Evolutionary conservation across 2,329 filamentous ascomycete genomes (phyloP).

Genomic region (Ceratocystis ficicola): DNA sequence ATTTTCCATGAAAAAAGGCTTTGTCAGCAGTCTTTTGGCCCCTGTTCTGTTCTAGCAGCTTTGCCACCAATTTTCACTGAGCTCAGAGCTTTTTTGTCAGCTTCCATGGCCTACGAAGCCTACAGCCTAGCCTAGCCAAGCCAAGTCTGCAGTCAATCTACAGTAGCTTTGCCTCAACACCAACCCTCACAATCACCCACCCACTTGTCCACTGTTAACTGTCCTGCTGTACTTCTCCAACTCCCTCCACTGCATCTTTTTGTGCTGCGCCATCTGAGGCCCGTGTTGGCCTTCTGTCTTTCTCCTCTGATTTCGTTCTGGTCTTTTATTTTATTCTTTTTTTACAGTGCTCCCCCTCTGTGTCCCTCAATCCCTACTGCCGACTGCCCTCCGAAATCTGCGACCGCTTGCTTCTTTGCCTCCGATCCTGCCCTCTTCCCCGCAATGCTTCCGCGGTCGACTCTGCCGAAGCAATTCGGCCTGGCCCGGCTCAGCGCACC

Average conservation of each 20-base stretch:
- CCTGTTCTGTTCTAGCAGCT: neutral
- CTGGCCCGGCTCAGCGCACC: conserved; percentile 16
- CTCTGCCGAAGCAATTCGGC: conserved; percentile 17
- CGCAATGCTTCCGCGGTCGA: conserved; percentile 21
- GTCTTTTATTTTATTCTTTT: neutral
- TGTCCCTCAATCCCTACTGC: neutral
- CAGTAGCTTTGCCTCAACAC: too few species aligned
- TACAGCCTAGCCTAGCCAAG: neutral
- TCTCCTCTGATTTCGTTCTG: neutral
- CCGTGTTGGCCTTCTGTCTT: neutral
- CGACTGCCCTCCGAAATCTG: neutral
- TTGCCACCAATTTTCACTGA: neutral
- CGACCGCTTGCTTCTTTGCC: neutral
- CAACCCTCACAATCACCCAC: neutral
- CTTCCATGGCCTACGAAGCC: neutral
- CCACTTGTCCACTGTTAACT: neutral
- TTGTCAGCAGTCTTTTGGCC: conserved; percentile 16
- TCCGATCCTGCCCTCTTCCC: neutral
- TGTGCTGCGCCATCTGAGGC: conserved; percentile 2
- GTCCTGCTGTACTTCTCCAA: neutral
- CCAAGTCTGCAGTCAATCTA: too few species aligned
- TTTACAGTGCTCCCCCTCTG: neutral
- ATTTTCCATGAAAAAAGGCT: conserved; percentile 20
- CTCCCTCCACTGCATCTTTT: neutral
- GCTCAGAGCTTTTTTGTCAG: neutral